Evolutionary conservation across 2,329 filamentous ascomycete genomes (phyloP).

Genomic region (Sclerotinia sclerotiorum): DNA sequence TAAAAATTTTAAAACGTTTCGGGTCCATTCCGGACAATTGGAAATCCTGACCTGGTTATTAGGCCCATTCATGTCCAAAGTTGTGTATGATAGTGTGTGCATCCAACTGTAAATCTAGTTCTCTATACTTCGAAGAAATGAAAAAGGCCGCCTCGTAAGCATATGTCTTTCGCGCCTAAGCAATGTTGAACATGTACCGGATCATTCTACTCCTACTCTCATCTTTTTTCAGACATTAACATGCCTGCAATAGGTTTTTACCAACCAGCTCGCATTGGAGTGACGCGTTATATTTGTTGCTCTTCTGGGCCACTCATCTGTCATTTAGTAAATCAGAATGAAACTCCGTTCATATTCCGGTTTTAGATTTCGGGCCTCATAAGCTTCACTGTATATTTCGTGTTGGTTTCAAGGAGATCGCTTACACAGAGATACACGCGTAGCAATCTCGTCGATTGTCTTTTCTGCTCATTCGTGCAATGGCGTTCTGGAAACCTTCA

Average conservation of each 20-base stretch:
- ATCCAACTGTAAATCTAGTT: neutral
- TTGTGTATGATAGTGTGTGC: neutral
- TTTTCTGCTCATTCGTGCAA: no score
- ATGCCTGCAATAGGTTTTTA: neutral
- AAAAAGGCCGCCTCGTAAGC: neutral
- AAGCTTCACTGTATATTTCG: no score
- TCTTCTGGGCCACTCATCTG: neutral
- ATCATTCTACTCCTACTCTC: no score
- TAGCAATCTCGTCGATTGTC: no score
- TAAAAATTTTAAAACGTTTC: neutral
- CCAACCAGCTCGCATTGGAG: neutral
- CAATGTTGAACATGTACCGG: no score
- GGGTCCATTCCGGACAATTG: neutral
- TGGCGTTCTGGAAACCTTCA: no score
- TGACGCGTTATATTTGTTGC: neutral
- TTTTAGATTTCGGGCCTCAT: neutral
- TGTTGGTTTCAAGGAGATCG: no score
- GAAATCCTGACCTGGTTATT: neutral
- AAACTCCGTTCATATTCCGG: neutral
- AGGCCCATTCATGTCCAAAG: neutral
- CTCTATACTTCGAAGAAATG: neutral
- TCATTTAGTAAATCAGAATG: neutral
- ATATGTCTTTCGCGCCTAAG: neutral
- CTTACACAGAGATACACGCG: no score
- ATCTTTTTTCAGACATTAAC: neutral